Base-by-base conservation (phyloP, 768 basidiomycete species). In the Boletus rubropictus region DNA sequence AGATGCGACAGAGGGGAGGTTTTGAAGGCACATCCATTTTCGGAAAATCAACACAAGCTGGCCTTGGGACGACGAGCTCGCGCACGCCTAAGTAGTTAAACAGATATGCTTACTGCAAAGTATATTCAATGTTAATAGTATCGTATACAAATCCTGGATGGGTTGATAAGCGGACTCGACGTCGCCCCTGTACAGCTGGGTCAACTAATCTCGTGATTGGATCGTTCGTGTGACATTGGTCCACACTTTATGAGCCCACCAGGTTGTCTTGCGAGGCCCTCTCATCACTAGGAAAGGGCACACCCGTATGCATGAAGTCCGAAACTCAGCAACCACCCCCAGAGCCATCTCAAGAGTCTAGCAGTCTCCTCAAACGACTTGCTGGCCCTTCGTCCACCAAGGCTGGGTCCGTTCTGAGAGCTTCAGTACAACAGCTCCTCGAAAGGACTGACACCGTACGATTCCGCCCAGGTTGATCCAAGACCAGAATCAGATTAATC, bases 321-420 rank as follows among this genome's bases (percentile, higher is more conserved):
- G 51, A 57, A 27, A 31, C 15, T 24, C 60, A 54, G 22, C 51
- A 55, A n/a, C 17, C 42, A 42, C 57, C 54, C 27, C 67, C 65
- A 12, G 55, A 66, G 42, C 52, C 66, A 9, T 83, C 84, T 46
- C 83, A 82, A 64, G 78, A 82, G 55, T 72, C 82, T 7, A 76
- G 77, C 34, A 88, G 82, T 62, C 78, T 92, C 32, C 69, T 90
- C 22, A 81, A 78, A 51, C 80, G 89, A 37, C 78, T 95, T 35
- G 92, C 91, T 12, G 92, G 92, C 15, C 89, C 89, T 10, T 92
- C 89, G 3, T 86, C 86, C 4, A 84, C 79, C 37, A 95, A 95
- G 74, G 90, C 91, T 38, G 91, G 91, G 84, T 87, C 61, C 58
- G 80, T 69, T 45, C 5, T 22, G 17, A 37, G 21, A 36, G 33